Percentiles rank a stretch among this genome's conserved stretches.
These are phyloP conservation scores for Penicillium bovifimosum DNA, from an alignment of 495 filamentous ascomycete species.

Conservation along the genomic window DNA sequence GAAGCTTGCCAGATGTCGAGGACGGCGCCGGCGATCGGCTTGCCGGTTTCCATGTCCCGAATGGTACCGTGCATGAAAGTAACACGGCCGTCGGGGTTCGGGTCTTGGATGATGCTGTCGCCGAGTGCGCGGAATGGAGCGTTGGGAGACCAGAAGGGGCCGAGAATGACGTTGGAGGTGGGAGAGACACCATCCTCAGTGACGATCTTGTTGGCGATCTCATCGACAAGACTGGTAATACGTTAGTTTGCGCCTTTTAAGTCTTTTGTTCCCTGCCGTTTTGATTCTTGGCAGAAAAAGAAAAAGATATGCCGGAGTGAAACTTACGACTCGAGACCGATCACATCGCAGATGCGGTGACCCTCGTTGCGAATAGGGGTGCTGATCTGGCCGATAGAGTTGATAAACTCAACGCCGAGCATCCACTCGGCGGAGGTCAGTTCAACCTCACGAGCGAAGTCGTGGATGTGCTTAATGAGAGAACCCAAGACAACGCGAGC, in stretches of 20 bases:
- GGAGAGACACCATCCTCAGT: conserved; percentile 63
- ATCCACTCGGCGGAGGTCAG: conserved; percentile 78
- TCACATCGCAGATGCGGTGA: conserved; percentile 71
- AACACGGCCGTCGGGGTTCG: conserved; percentile 56
- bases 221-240: conserved; percentile 62
- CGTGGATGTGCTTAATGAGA: conserved; percentile 72
- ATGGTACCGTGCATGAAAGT: conserved; percentile 73
- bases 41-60: conserved; percentile 64
- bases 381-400: conserved; percentile 49
- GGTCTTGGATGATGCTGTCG: conserved; percentile 63
- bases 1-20: conserved; percentile 86
- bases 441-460: conserved; percentile 78
- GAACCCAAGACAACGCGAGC: conserved; percentile 59
- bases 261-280: background rate
- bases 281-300: background rate
- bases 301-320: background rate
- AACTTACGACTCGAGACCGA: conserved; percentile 74
- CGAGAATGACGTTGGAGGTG: conserved; percentile 78
- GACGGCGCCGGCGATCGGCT: conserved; percentile 63
- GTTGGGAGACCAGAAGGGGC: conserved; percentile 83
- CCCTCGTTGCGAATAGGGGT: conserved; percentile 64
- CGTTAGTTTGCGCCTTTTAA: background rate
- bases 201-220: conserved; percentile 77
- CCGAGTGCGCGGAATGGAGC: conserved; percentile 71
- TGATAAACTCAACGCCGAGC: conserved; percentile 62